Base-by-base conservation (phyloP, 1,284 basidiomycete genomes). In the Sporisorium exsertum region DNA sequence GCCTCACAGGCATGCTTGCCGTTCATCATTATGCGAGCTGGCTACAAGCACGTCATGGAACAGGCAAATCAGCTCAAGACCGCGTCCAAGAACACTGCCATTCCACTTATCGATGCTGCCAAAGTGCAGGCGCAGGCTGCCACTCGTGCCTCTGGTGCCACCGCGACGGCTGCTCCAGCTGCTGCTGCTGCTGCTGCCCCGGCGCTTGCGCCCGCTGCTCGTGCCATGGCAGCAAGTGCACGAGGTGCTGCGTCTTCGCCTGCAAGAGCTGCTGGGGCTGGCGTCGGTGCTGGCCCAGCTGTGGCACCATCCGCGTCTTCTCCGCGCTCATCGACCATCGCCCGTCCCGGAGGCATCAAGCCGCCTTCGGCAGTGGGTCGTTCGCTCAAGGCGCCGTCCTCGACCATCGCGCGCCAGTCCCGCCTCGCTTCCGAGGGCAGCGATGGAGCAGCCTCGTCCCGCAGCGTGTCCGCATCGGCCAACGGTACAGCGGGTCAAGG, bases 21-120 rank as follows among this genome's bases (percentile, higher is more conserved):
- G 0, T 88, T 88, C 53, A 87, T 99, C 57, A 91, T 99, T 54
- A 87, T 89, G 10, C 91, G 88, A 53, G 91, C 91, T 24, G 95
- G 97, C 1, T 94, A 91, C 84, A 93, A 95, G 77, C 91, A 90
- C 79, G 92, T 99, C 52, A 88, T 97, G 87, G 92, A 93, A 52
- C 92, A 95, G 86, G 92, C 94, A 3, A 91, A 89, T 67, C 90
- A 91, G 1, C 88, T 99, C 69, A 99, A 99, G 86, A 92, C 96
- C 18, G 97, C 97, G 0, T 97, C 95, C 13, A 91, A 92, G 67
- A 88, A 90, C 42, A 92, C 92, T 16, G 94, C 95, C 5, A 87
- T 93, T 9, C 95, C 95, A 5, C 88, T 98, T 27, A 93, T 99
- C 68, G 93, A 97, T 82, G 87, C 87, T 20, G 89, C 89, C 3